Evolutionary conservation across 139 green algal species (phyloP).

Genomic region (Chlorella sp.): DNA sequence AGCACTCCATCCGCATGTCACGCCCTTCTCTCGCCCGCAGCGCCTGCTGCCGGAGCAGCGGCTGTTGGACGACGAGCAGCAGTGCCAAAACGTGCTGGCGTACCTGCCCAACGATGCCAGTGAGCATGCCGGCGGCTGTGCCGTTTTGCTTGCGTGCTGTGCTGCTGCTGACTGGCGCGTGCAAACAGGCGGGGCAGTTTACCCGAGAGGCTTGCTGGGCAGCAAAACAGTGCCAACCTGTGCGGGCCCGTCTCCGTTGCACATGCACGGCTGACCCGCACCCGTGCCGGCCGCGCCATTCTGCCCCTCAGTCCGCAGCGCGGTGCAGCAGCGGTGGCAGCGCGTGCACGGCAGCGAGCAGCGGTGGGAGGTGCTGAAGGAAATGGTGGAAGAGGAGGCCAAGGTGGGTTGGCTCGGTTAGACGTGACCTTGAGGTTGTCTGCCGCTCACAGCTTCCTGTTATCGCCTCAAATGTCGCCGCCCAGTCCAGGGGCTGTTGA

Average conservation of each 20-base stretch:
- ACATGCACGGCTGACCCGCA: too few species aligned
- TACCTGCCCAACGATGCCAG: slow-evolving; percentile 59
- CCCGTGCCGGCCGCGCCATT: too few species aligned
- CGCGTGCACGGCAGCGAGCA: neutral
- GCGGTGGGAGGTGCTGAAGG: slow-evolving; percentile 38
- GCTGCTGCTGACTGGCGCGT: neutral
- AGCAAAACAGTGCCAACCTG: too few species aligned
- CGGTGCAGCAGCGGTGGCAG: slow-evolving; percentile 24
- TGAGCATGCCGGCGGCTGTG: too few species aligned
- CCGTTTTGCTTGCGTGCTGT: neutral
- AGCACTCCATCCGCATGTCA: neutral
- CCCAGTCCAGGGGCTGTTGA: too few species aligned
- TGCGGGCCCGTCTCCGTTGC: too few species aligned
- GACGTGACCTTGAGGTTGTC: neutral
- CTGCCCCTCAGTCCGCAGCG: neutral
- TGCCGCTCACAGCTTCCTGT: too few species aligned
- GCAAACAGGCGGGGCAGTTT: neutral
- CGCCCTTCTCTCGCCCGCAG: slow-evolving; percentile 33
- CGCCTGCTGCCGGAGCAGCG: slow-evolving; percentile 72
- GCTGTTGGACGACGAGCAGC: slow-evolving; percentile 70
- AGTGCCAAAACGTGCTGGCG: slow-evolving; percentile 61
- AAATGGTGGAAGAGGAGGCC: neutral
- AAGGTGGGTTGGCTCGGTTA: neutral
- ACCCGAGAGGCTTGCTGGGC: too few species aligned
- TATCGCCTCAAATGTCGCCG: too few species aligned